phyloP scores from a whole-genome alignment of 352 stramenopile genomes.

The Lagenidium giganteum region DNA sequence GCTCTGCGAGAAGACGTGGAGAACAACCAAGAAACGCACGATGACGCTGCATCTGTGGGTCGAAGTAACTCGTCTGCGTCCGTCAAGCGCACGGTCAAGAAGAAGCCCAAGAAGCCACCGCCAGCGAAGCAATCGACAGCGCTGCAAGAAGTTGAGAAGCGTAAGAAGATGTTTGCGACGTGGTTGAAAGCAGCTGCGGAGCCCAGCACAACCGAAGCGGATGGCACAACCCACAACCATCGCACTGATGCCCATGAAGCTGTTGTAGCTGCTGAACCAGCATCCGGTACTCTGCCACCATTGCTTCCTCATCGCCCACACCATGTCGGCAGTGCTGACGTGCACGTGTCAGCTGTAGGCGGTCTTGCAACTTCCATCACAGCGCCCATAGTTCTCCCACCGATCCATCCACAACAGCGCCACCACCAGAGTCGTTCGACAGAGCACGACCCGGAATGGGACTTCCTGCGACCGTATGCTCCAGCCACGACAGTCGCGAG shows the following conservation, averaged over 20 bases:
- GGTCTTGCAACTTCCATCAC: too few relatives aligned
- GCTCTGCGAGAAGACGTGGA: not conserved
- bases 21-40: slow-evolving; percentile 20
- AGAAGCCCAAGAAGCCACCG: slow-evolving; percentile 25
- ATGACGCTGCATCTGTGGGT: slow-evolving; percentile 1
- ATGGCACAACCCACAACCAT: too few relatives aligned
- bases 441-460: slow-evolving; percentile 8
- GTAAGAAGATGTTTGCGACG: slow-evolving; percentile 67
- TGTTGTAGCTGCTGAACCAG: not conserved
- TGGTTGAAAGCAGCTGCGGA: slow-evolving; percentile 74
- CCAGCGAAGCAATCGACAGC: slow-evolving; percentile 18
- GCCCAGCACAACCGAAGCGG: too few relatives aligned
- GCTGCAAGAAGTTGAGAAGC: slow-evolving; percentile 56
- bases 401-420: slow-evolving; percentile 1
- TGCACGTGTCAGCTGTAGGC: too few relatives aligned
- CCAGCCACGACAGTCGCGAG: not conserved
- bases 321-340: too few relatives aligned
- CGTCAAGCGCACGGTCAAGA: slow-evolving; percentile 21
- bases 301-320: too few relatives aligned
- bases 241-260: too few relatives aligned
- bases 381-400: slow-evolving; percentile 9
- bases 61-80: not conserved
- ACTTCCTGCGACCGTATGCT: slow-evolving; percentile 14
- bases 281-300: too few relatives aligned
- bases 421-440: too few relatives aligned